Base-by-base conservation (phyloP, 495 filamentous ascomycete species). In the Trichocladium uniseriatum region DNA sequence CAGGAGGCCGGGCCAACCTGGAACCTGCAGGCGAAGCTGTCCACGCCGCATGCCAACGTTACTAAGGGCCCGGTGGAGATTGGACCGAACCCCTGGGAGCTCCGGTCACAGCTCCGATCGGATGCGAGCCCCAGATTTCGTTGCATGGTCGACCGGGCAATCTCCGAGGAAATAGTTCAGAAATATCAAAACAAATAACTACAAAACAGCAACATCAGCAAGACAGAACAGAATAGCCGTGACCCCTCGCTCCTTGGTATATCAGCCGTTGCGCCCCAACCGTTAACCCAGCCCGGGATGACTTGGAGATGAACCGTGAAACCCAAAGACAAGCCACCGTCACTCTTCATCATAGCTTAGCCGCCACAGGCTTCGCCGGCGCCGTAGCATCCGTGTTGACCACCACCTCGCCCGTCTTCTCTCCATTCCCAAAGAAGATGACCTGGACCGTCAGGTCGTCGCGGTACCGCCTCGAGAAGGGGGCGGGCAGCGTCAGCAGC, bases 361-460 rank as follows among this genome's bases (percentile, higher is more conserved):
- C 62, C 51, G 65, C 64, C 16, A 64, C 41, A 16, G 82, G 59
- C 60, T 84, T 83, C 18, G 69, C 63, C 4, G 75, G 60, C 28
- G 86, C 87, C 46, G 81, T 94, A 3, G 91, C 92, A 59, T 96
- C 92, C 56, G 81, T 68, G 68, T 96, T 97, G 29, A 91, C 63
- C 5, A 83, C 75, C 4, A 98, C 81, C 46, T 83, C 81, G 18
- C 89, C 87, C 6, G 69, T 81, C 52, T 73, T 80, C 49, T 86
- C 78, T 19, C 82, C 79, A 37, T 94, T 77, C 34, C 92, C 92
- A 59, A 98, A 98, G 77, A 98, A 98, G 62, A 98, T 94, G 36
- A 98, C 92, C 69, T 98, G 89, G 21, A 98, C 94, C 0, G 92
- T 98, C 38, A 98, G 72, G 67, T 98, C 92, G 62, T 98, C 92